A percentile compares a stretch with the other conserved stretches of the same genome.
Evolutionary conservation across 2,329 filamentous ascomycete genomes (phyloP).

Genomic region (Xenoacremonium recifei): DNA sequence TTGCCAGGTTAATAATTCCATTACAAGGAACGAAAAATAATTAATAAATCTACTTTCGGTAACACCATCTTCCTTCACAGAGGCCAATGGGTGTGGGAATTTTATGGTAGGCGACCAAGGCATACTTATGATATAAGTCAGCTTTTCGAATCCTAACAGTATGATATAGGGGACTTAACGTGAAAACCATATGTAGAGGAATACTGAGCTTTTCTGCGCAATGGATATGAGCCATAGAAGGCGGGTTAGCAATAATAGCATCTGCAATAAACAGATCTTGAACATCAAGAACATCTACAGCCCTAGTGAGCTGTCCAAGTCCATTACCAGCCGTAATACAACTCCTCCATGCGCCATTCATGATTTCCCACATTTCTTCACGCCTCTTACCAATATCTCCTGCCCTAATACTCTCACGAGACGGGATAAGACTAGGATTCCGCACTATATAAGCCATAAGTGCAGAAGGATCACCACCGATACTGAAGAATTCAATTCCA

Average conservation of each 20-base stretch:
- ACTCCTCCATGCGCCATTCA: constrained; percentile 34
- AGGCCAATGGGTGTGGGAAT: constrained; percentile 37
- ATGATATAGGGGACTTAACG: no score
- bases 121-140: no score
- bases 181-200: constrained; percentile 52
- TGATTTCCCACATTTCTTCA: constrained; percentile 36
- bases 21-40: no score
- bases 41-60: constrained; percentile 21
- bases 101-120: constrained; percentile 64
- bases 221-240: constrained; percentile 51
- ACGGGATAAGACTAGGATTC: constrained; percentile 39
- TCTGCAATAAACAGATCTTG: constrained; percentile 42
- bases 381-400: constrained; percentile 36
- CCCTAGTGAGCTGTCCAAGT: constrained; percentile 25
- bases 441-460: constrained; percentile 43
- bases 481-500: constrained; percentile 56
- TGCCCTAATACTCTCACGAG: constrained; percentile 31
- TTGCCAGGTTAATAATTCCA: no score
- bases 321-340: constrained; percentile 37
- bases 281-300: constrained; percentile 21
- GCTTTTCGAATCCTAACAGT: no score
- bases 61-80: constrained; percentile 21
- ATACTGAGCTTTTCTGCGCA: constrained; percentile 49
- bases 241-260: constrained; percentile 56
- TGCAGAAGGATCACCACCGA: constrained; percentile 54